Evolutionary conservation across 179 eudicot species (phyloP), one percentile per base, ranked within the genome.

Genomic region (Patellifolia procumbens): DNA sequence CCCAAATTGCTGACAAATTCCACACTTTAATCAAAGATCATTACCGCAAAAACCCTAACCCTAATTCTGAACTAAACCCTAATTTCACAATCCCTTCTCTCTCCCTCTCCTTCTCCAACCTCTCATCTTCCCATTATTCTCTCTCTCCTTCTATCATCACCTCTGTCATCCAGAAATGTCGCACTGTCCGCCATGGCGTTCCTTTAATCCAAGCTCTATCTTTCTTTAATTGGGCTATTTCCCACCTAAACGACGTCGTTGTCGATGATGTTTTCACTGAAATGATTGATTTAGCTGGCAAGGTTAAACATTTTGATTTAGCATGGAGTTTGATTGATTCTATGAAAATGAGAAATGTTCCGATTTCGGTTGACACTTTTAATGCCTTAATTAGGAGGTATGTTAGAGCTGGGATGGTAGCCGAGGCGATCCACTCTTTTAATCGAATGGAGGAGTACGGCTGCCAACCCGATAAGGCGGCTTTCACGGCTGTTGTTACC

Each of bases 361-460:
- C 61, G 1, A 81, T 95, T 49, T 80, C 89, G 1, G 58, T 82
- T 1, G 88, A 87, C 4, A 81, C 90, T 3, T 92, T 92, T 76
- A 78, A 85, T 61, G 66, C 77, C 37, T 76, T 95, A 43, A 86
- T 91, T 45, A 80, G 89, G 37, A 80, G 99, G 39, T 95, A 93
- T 81, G 93, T 91, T 60, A 78, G 95, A 39, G 92, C 93, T 8
- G 97, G 97, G 26, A 49, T 87, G 81, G 88, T 83, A 1, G 79
- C 87, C 5, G 97, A 95, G 83, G 99, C 97, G 0, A 77, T 90
- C 0, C 91, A 84, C 49, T 61, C 89, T 0, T 91, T 95, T 76
- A 90, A 90, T 76, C 81, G 99, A 74, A 95, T 93, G 91, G 97
- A 91, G 67, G 97, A 93, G 20, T 95, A 83, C 68, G 87, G 82